Conservation (phyloP, 1,284 basidiomycete species). For the Rhodotorula sp. region DNA sequence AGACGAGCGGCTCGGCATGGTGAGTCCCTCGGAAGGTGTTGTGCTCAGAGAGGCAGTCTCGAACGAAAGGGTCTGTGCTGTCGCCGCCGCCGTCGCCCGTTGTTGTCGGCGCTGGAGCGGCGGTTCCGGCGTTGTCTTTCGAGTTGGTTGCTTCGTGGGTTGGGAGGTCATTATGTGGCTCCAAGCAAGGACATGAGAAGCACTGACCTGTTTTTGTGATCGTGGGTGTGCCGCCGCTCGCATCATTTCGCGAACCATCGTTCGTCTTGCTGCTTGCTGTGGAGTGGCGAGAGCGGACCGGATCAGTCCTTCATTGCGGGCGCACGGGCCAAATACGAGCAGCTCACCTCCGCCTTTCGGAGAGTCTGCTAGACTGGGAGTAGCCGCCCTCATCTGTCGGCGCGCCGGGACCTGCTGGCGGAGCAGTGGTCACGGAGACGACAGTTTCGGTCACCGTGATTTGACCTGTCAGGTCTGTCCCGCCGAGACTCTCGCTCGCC, state of each 20-base stretch:
- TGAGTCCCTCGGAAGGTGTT: slow-evolving; percentile 32
- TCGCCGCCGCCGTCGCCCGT: not conserved
- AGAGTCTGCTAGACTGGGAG: not conserved
- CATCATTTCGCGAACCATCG: too few species aligned
- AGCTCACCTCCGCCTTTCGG: not conserved
- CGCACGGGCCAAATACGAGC: too few species aligned
- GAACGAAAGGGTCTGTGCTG: not conserved
- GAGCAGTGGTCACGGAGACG: not conserved
- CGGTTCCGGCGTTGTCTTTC: not conserved
- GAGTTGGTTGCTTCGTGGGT: too few species aligned
- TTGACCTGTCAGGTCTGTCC: not conserved
- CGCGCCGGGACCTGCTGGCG: not conserved
- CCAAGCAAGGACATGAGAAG: too few species aligned
- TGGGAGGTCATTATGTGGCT: too few species aligned
- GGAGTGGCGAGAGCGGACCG: too few species aligned
- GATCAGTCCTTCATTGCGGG: too few species aligned
- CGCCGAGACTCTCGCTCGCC: not conserved
- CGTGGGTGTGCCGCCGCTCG: too few species aligned
- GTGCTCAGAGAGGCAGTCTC: slow-evolving; percentile 19
- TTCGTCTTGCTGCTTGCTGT: too few species aligned
- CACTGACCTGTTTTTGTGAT: too few species aligned
- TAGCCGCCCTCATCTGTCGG: not conserved
- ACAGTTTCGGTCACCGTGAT: not conserved
- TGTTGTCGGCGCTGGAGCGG: not conserved
- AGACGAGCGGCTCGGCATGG: slow-evolving; percentile 15